Conservation (phyloP, 2,329 filamentous ascomycete genomes). For the Colletotrichum filicis region DNA sequence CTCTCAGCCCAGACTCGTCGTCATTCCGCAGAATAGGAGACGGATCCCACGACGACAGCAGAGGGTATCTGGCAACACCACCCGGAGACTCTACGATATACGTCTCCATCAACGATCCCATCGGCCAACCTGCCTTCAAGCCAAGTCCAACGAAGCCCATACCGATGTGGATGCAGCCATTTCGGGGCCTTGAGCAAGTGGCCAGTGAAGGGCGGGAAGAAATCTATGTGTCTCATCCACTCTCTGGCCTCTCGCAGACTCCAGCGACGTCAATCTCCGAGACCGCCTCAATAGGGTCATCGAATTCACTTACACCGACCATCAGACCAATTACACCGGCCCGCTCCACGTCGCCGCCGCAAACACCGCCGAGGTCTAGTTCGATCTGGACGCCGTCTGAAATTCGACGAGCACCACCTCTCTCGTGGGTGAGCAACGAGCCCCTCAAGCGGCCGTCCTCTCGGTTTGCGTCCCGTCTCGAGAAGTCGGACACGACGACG, state of each 20-base stretch:
- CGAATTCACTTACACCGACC: slow-evolving; percentile 4
- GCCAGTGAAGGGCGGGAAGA: slow-evolving; percentile 25
- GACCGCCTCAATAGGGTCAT: slow-evolving; percentile 6
- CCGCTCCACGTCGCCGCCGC: slow-evolving; percentile 5
- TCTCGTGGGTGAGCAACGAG: slow-evolving; percentile 49
- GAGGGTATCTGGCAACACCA: slow-evolving; percentile 13
- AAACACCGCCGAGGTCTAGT: neutral
- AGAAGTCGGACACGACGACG: slow-evolving; percentile 37
- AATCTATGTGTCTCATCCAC: too few relatives aligned
- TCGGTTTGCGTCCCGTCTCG: slow-evolving; percentile 38
- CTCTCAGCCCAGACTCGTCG: slow-evolving; percentile 13
- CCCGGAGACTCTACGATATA: slow-evolving; percentile 52
- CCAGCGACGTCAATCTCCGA: slow-evolving; percentile 8
- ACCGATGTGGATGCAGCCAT: slow-evolving; percentile 56
- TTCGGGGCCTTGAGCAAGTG: slow-evolving; percentile 26
- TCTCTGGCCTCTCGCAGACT: neutral
- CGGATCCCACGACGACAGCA: slow-evolving; percentile 5
- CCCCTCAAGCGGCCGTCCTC: slow-evolving; percentile 53
- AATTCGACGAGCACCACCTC: slow-evolving; percentile 25
- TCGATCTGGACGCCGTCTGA: neutral
- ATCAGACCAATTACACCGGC: neutral
- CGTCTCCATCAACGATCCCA: slow-evolving; percentile 60
- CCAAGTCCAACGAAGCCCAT: slow-evolving; percentile 63
- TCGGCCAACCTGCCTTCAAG: slow-evolving; percentile 57
- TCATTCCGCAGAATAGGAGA: slow-evolving; percentile 4